Evolutionary conservation across 2,329 filamentous ascomycete genomes (phyloP).

Genomic region (Penicillium sp.): DNA sequence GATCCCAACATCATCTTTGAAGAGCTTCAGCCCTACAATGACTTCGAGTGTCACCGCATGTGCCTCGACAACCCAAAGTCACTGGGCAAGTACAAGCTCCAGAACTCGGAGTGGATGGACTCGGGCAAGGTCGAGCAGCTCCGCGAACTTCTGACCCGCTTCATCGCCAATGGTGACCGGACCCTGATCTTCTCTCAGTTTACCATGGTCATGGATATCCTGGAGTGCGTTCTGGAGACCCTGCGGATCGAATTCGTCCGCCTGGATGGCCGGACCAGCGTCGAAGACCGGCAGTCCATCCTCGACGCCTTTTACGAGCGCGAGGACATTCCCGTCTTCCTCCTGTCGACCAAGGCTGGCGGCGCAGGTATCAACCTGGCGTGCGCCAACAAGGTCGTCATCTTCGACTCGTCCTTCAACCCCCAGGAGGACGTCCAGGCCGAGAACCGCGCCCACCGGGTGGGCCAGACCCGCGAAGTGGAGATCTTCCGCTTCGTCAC

Average conservation of each 20-base stretch:
- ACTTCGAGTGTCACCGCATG: constrained; percentile 61
- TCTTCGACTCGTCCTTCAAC: constrained; percentile 97
- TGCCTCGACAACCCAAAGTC: constrained; percentile 53
- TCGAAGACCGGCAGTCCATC: constrained; percentile 77
- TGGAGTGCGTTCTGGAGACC: constrained; percentile 75
- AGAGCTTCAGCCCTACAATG: constrained; percentile 55
- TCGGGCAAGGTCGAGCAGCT: constrained; percentile 85
- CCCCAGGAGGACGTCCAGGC: constrained; percentile 98
- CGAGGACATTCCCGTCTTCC: constrained; percentile 76
- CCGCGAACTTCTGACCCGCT: constrained; percentile 68
- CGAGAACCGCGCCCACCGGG: constrained; percentile 91
- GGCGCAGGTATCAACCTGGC: constrained; percentile 97
- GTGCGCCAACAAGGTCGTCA: constrained; percentile 93
- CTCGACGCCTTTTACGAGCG: constrained; percentile 83
- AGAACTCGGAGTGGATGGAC: constrained; percentile 64
- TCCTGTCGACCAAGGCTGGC: constrained; percentile 88
- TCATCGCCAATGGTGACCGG: constrained; percentile 77
- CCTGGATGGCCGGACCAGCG: constrained; percentile 80
- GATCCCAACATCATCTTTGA: constrained; percentile 54
- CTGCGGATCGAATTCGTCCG: constrained; percentile 73
- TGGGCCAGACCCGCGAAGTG: constrained; percentile 86
- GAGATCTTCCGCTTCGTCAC: constrained; percentile 86
- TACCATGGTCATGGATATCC: constrained; percentile 83
- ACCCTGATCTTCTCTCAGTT: constrained; percentile 93
- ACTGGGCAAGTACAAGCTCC: constrained; percentile 56